A percentile compares a stretch with the other conserved stretches of the same genome.
These are phyloP conservation scores for Talaromyces trachyspermus DNA, from an alignment of 495 filamentous ascomycete species.

Conservation along the genomic window DNA sequence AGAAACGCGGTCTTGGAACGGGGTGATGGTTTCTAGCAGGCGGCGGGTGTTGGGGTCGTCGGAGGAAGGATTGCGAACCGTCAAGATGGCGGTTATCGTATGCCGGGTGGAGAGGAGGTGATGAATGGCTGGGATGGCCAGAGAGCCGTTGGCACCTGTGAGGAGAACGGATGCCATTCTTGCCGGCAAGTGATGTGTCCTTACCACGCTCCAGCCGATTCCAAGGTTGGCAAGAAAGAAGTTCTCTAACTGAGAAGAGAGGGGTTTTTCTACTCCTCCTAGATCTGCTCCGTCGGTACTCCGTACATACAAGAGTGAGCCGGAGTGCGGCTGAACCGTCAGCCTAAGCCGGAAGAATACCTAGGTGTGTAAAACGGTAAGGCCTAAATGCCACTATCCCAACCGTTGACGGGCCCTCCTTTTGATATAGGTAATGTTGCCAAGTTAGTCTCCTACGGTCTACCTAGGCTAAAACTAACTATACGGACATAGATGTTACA, in stretches of 20 bases:
- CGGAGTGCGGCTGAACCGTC: too few relatives aligned
- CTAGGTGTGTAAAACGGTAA: too few relatives aligned
- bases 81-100: slow-evolving; percentile 29
- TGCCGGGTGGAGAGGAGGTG: slow-evolving; percentile 27
- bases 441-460: too few relatives aligned
- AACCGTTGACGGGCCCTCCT: too few relatives aligned
- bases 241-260: not conserved
- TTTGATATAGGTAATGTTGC: too few relatives aligned
- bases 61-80: slow-evolving; percentile 29
- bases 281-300: too few relatives aligned
- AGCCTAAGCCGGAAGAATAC: too few relatives aligned
- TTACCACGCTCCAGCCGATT: not conserved
- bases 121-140: slow-evolving; percentile 27
- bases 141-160: slow-evolving; percentile 38
- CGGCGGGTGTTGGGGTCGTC: not conserved
- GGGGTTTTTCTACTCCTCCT: too few relatives aligned
- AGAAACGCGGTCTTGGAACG: slow-evolving; percentile 14
- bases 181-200: not conserved
- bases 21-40: not conserved
- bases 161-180: slow-evolving; percentile 16
- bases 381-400: too few relatives aligned
- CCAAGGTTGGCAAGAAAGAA: not conserved
- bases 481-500: too few relatives aligned
- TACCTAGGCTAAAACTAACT: too few relatives aligned
- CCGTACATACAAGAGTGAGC: too few relatives aligned